Conservation (phyloP, 2,329 filamentous ascomycete genomes). For the Colletotrichum sp. region DNA sequence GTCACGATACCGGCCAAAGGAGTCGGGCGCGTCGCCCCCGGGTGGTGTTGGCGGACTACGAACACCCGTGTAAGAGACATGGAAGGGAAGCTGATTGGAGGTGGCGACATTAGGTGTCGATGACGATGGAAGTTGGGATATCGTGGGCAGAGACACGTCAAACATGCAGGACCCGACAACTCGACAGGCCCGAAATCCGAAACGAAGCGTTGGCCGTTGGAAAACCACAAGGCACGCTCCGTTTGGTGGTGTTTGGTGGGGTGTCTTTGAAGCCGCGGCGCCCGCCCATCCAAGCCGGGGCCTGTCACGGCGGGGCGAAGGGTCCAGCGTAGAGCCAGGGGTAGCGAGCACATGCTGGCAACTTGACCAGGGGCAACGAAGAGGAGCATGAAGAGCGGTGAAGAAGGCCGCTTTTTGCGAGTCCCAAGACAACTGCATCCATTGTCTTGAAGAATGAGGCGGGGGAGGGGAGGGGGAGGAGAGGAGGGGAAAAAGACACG, state of each 20-base stretch:
- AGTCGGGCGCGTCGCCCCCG: slow-evolving; percentile 8
- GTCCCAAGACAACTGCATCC: background rate
- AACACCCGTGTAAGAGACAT: slow-evolving; percentile 18
- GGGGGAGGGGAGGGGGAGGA: background rate
- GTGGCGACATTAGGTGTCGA: slow-evolving; percentile 6
- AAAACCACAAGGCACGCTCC: background rate
- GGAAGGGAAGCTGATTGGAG: slow-evolving; percentile 15
- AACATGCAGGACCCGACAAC: slow-evolving; percentile 7
- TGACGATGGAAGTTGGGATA: background rate
- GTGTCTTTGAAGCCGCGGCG: background rate
- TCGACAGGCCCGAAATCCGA: background rate
- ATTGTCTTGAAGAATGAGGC: background rate
- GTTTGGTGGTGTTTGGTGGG: background rate
- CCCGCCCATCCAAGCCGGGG: background rate
- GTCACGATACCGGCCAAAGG: slow-evolving; percentile 4
- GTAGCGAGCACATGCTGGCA: slow-evolving; percentile 1
- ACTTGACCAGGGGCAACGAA: background rate
- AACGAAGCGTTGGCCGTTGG: background rate
- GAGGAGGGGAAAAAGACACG: background rate
- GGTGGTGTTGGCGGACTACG: slow-evolving; percentile 20
- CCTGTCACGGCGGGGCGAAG: slow-evolving; percentile 7
- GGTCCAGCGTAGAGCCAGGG: slow-evolving; percentile 11
- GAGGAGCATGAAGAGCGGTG: slow-evolving; percentile 13
- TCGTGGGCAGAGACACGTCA: slow-evolving; percentile 13
- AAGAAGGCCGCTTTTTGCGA: background rate